phyloP scores from a whole-genome alignment of 495 filamentous ascomycete genomes.

The Aspergillus baeticus region DNA sequence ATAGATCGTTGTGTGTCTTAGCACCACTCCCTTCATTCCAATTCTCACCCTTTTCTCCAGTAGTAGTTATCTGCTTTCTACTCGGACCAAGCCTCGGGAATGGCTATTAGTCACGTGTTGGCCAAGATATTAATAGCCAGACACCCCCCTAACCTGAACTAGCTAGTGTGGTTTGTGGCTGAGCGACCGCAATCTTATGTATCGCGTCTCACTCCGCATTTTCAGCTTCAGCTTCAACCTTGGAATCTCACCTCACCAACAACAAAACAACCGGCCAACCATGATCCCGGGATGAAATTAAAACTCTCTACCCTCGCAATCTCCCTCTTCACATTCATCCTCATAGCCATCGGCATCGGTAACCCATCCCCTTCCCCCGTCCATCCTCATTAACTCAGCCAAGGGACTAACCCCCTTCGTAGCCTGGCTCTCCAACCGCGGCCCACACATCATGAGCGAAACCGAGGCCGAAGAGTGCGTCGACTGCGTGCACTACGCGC shows the following conservation, averaged over 20 bases:
- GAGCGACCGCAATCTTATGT: too few relatives aligned
- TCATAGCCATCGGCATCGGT: neutral
- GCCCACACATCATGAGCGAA: neutral
- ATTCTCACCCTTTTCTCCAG: too few relatives aligned
- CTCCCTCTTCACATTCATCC: neutral
- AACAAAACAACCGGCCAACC: too few relatives aligned
- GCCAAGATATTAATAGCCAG: too few relatives aligned
- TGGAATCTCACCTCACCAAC: neutral
- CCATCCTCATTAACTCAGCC: neutral
- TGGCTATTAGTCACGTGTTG: too few relatives aligned
- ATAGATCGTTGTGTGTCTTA: too few relatives aligned
- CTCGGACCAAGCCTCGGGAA: too few relatives aligned
- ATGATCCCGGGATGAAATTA: neutral
- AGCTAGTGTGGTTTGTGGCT: too few relatives aligned
- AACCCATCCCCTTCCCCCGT: neutral
- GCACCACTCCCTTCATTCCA: too few relatives aligned
- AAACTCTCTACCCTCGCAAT: neutral
- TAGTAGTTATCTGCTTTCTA: too few relatives aligned
- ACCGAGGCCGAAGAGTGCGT: conserved; percentile 4
- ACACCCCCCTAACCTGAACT: too few relatives aligned
- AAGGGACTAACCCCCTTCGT: neutral
- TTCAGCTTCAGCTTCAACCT: neutral
- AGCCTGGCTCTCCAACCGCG: neutral
- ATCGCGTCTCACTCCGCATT: too few relatives aligned
- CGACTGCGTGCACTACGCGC: conserved; percentile 15